These are phyloP conservation scores for Lactarius sanguifluus DNA, from an alignment of 768 basidiomycete genomes.

Conservation along the genomic window DNA sequence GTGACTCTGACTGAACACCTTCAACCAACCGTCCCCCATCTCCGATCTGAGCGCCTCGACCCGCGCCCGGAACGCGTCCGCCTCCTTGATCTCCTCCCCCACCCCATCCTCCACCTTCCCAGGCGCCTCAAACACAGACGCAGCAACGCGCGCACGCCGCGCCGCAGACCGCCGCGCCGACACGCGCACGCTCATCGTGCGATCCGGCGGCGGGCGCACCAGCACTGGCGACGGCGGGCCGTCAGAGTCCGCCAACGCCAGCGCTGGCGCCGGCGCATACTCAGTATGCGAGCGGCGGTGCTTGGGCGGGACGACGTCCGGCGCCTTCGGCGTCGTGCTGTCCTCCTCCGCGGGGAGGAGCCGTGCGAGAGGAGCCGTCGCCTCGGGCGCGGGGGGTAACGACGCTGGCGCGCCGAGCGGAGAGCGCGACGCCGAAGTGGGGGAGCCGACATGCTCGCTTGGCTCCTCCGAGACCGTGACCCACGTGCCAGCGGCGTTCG, in stretches of 20 bases:
- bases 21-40: slow-evolving; percentile 89
- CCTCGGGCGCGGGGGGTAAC: slow-evolving; percentile 17
- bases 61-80: slow-evolving; percentile 69
- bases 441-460: neutral
- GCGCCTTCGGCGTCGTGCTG: slow-evolving; percentile 5
- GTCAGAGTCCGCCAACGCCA: slow-evolving; percentile 9
- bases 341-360: slow-evolving; percentile 15
- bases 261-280: slow-evolving; percentile 6
- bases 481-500: slow-evolving; percentile 37
- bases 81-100: slow-evolving; percentile 46
- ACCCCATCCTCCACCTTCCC: slow-evolving; percentile 31
- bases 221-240: slow-evolving; percentile 23
- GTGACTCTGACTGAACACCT: slow-evolving; percentile 74
- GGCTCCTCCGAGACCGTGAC: slow-evolving; percentile 31
- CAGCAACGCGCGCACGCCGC: slow-evolving; percentile 54
- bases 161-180: slow-evolving; percentile 41
- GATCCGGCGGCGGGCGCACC: slow-evolving; percentile 32
- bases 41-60: slow-evolving; percentile 84
- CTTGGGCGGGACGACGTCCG: slow-evolving; percentile 18
- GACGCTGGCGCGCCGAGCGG: slow-evolving; percentile 15
- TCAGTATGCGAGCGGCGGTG: slow-evolving; percentile 29
- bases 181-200: slow-evolving; percentile 9
- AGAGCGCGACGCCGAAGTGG: neutral
- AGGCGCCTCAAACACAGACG: slow-evolving; percentile 62
- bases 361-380: neutral